Percentiles rank a stretch among this genome's conserved stretches.
Conservation (phyloP, 116 monocot species). For the Cymodocea nodosa region DNA sequence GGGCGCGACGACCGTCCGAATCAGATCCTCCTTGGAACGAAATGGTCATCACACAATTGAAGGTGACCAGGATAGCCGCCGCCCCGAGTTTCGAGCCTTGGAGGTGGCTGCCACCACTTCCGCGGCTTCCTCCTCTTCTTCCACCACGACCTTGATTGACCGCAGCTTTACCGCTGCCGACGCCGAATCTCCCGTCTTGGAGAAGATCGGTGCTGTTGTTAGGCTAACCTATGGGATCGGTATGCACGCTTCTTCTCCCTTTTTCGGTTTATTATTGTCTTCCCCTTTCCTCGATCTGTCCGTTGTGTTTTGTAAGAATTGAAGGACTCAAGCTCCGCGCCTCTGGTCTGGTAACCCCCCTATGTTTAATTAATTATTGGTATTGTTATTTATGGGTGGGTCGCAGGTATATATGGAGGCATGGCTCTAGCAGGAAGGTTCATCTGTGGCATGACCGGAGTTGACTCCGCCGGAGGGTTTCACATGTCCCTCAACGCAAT, state of each 20-base stretch:
- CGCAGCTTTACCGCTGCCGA: conserved; percentile 28
- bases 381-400: neutral
- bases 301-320: neutral
- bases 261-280: neutral
- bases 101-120: conserved; percentile 1
- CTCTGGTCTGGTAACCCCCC: neutral
- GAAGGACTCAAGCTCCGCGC: neutral
- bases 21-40: conserved; percentile 2
- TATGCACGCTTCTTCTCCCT: conserved; percentile 2
- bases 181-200: conserved; percentile 44
- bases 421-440: conserved; percentile 79
- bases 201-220: conserved; percentile 58
- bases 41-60: neutral
- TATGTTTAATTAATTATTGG: neutral
- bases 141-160: conserved; percentile 17
- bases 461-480: conserved; percentile 63
- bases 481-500: conserved; percentile 54
- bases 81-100: neutral
- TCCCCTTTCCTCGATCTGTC: neutral
- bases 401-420: conserved; percentile 52
- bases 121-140: neutral
- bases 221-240: conserved; percentile 75
- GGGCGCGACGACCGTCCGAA: neutral
- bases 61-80: neutral
- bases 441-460: conserved; percentile 62